A percentile compares a stretch with the other conserved stretches of the same genome.
Evolutionary conservation across 306 rosid species (phyloP).

Genomic region (Prosopis cineraria): DNA sequence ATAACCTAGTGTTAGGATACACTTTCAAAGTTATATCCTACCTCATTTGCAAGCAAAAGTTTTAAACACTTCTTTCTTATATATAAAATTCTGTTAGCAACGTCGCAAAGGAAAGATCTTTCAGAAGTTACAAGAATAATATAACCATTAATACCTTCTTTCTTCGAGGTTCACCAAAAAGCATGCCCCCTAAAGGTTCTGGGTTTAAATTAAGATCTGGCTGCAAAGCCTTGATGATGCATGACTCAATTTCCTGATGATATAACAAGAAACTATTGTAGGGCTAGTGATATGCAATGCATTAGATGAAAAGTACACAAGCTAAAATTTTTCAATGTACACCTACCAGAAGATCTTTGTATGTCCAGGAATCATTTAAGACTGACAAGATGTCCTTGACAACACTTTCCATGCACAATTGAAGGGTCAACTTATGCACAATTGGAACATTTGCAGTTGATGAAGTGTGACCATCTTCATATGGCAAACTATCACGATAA

Average conservation of each 20-base stretch:
- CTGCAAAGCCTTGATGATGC: slow-evolving; percentile 44
- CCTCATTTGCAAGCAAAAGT: not conserved
- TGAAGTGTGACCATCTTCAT: slow-evolving; percentile 15
- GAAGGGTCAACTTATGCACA: slow-evolving; percentile 40
- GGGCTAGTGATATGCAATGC: not conserved
- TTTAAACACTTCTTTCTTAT: not conserved
- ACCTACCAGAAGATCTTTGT: slow-evolving; percentile 42
- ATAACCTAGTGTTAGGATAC: not conserved
- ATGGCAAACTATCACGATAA: slow-evolving; percentile 39
- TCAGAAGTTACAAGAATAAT: not conserved
- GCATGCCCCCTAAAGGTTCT: slow-evolving; percentile 28
- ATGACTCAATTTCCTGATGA: slow-evolving; percentile 49
- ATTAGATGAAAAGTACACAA: slow-evolving; percentile 12
- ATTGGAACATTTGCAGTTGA: slow-evolving; percentile 16
- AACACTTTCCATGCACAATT: slow-evolving; percentile 43
- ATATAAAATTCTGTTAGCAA: not conserved
- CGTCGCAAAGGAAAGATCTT: not conserved
- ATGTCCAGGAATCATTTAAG: slow-evolving; percentile 41
- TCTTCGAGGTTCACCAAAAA: slow-evolving; percentile 2
- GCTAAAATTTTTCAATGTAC: slow-evolving; percentile 2
- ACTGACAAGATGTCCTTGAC: slow-evolving; percentile 44
- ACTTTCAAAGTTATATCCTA: not conserved
- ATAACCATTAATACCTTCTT: slow-evolving; percentile 36
- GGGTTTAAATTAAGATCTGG: slow-evolving; percentile 46
- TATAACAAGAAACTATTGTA: not conserved